phyloP scores from a whole-genome alignment of 495 filamentous ascomycete species.

The Podospora sp. region DNA sequence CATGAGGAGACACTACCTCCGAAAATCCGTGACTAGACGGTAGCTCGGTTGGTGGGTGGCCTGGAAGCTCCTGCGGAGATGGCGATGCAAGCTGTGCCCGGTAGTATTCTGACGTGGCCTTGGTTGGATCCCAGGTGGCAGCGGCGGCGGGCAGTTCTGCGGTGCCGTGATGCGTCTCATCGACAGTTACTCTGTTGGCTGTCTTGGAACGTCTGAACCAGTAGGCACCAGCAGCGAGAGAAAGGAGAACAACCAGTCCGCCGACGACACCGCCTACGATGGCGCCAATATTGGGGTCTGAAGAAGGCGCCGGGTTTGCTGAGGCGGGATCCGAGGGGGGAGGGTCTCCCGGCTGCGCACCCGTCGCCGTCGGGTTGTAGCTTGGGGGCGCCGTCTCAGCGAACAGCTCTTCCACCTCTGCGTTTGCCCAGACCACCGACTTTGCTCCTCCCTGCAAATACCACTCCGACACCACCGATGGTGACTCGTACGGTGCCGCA shows the following conservation, averaged over 20 bases:
- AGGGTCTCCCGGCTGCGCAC: neutral
- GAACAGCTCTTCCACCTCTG: slow-evolving; percentile 31
- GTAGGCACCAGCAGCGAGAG: neutral
- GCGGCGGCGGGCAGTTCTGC: neutral
- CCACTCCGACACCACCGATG: slow-evolving; percentile 35
- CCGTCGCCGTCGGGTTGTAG: neutral
- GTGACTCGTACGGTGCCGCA: slow-evolving; percentile 40
- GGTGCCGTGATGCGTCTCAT: neutral
- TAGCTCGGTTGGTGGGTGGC: neutral
- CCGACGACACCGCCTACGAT: slow-evolving; percentile 9
- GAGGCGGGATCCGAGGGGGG: neutral
- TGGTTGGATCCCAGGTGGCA: neutral
- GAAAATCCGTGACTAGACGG: neutral
- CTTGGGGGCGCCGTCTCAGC: neutral
- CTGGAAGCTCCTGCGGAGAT: neutral
- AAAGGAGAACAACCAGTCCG: neutral
- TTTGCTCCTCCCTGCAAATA: slow-evolving; percentile 36
- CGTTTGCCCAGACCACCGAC: slow-evolving; percentile 32
- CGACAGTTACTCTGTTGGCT: neutral
- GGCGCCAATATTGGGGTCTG: neutral
- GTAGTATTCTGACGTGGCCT: neutral
- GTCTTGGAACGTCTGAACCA: neutral
- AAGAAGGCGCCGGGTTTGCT: neutral
- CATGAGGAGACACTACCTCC: slow-evolving; percentile 6
- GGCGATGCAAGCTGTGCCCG: neutral